Evolutionary conservation across 129 eudicot species (phyloP).

Genomic region (Lactuca saligna): DNA sequence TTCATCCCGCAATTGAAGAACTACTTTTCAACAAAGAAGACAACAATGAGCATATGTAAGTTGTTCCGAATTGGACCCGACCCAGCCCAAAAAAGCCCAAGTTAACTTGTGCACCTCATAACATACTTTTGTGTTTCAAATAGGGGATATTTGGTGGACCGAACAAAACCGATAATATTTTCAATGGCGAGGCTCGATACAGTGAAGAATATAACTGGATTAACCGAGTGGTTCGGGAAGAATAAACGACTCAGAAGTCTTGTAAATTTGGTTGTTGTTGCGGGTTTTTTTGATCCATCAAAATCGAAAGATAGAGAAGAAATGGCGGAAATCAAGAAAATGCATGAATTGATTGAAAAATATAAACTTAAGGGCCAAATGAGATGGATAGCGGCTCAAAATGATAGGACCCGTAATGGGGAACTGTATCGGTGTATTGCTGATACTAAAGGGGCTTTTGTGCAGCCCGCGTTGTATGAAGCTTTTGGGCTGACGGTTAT

Average conservation of each 20-base stretch:
- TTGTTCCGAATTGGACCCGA: background rate
- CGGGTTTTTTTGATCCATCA: slow-evolving; percentile 81
- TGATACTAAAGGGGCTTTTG: slow-evolving; percentile 84
- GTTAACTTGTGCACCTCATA: background rate
- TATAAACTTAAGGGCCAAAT: slow-evolving; percentile 76
- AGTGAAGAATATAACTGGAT: slow-evolving; percentile 83
- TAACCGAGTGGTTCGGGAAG: slow-evolving; percentile 79
- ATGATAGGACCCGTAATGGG: slow-evolving; percentile 67
- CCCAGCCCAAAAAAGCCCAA: background rate
- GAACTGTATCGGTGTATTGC: slow-evolving; percentile 82
- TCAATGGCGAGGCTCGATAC: slow-evolving; percentile 91
- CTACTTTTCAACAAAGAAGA: slow-evolving; percentile 57
- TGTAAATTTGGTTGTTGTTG: slow-evolving; percentile 83
- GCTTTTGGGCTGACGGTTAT: slow-evolving; percentile 87
- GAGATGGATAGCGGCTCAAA: slow-evolving; percentile 94
- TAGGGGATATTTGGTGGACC: slow-evolving; percentile 74
- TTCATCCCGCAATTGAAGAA: slow-evolving; percentile 78
- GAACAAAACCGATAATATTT: slow-evolving; percentile 80
- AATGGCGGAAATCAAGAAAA: slow-evolving; percentile 77
- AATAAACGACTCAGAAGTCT: slow-evolving; percentile 61
- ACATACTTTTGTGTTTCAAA: slow-evolving; percentile 14
- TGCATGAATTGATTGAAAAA: slow-evolving; percentile 66
- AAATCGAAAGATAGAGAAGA: slow-evolving; percentile 90
- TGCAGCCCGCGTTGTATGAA: slow-evolving; percentile 91
- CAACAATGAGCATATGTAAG: slow-evolving; percentile 78